These are phyloP conservation scores for Immersiella caudata DNA, from an alignment of 495 filamentous ascomycete species.

Conservation along the genomic window DNA sequence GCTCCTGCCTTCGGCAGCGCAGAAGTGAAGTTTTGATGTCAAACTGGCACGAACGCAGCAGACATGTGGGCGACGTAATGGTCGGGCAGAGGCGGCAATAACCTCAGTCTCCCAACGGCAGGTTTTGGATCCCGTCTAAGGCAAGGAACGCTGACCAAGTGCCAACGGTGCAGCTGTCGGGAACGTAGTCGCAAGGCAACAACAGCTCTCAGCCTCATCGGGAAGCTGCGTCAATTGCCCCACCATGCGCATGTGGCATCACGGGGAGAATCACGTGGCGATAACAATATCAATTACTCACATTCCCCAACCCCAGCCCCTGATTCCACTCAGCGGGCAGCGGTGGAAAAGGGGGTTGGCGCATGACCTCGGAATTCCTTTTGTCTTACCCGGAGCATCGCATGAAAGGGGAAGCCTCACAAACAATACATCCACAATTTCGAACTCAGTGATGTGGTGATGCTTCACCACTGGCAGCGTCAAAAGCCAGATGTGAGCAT, in stretches of 20 bases:
- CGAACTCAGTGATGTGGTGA: too few relatives aligned
- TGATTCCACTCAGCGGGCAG: not conserved
- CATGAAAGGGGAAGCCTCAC: not conserved
- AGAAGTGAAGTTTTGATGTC: not conserved
- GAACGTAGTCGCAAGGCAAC: not conserved
- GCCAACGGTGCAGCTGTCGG: conserved; percentile 6
- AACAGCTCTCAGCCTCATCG: conserved; percentile 17
- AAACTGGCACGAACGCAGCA: not conserved
- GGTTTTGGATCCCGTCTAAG: not conserved
- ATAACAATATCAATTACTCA: not conserved
- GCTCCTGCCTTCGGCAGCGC: not conserved
- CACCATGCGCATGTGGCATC: not conserved
- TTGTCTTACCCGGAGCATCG: not conserved
- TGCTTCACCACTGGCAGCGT: too few relatives aligned
- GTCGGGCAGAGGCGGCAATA: not conserved
- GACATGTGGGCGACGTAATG: not conserved
- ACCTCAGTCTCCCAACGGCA: not conserved
- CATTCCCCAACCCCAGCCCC: not conserved
- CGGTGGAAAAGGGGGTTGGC: not conserved
- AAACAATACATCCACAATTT: not conserved
- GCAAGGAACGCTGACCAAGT: not conserved
- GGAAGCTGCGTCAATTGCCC: conserved; percentile 9
- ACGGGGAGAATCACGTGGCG: not conserved
- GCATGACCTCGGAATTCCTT: not conserved
- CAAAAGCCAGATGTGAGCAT: too few relatives aligned